phyloP scores from a whole-genome alignment of 306 rosid species.

The Amphicarpaea edgeworthii region DNA sequence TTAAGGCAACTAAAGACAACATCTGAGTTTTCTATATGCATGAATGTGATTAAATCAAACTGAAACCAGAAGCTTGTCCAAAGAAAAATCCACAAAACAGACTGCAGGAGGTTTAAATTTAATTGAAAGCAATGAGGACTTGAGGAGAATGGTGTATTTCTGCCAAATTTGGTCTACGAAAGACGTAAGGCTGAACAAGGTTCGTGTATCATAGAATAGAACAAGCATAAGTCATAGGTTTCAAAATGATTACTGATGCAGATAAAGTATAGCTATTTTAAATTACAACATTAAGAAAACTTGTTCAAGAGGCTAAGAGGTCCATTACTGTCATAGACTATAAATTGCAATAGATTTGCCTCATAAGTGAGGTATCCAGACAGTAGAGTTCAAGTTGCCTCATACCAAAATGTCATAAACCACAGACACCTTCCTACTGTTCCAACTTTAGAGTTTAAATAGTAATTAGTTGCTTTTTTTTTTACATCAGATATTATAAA shows the following conservation, averaged over 20 bases:
- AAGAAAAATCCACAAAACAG: constrained; percentile 4
- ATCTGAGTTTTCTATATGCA: neutral
- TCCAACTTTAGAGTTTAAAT: constrained; percentile 33
- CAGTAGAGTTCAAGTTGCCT: constrained; percentile 1
- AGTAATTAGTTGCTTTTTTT: neutral
- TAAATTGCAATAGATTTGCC: neutral
- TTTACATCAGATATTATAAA: too few relatives aligned
- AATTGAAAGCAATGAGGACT: neutral
- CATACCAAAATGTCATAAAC: constrained; percentile 19
- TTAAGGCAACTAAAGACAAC: constrained; percentile 1
- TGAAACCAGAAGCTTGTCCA: neutral
- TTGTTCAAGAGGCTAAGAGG: constrained; percentile 21
- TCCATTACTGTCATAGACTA: neutral
- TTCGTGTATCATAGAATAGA: constrained; percentile 11
- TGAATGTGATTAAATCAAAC: neutral
- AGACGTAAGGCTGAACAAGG: constrained; percentile 26
- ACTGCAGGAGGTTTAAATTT: constrained; percentile 3
- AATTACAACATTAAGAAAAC: neutral
- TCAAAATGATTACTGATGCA: neutral
- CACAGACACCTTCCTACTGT: constrained; percentile 8
- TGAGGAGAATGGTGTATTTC: neutral
- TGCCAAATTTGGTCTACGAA: constrained; percentile 4
- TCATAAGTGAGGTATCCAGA: constrained; percentile 1
- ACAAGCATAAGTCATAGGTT: neutral
- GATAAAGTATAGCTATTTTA: neutral